A percentile compares a stretch with the other conserved stretches of the same genome.
phyloP scores from a whole-genome alignment of 139 green algal species.

The Micractinium sp. region DNA sequence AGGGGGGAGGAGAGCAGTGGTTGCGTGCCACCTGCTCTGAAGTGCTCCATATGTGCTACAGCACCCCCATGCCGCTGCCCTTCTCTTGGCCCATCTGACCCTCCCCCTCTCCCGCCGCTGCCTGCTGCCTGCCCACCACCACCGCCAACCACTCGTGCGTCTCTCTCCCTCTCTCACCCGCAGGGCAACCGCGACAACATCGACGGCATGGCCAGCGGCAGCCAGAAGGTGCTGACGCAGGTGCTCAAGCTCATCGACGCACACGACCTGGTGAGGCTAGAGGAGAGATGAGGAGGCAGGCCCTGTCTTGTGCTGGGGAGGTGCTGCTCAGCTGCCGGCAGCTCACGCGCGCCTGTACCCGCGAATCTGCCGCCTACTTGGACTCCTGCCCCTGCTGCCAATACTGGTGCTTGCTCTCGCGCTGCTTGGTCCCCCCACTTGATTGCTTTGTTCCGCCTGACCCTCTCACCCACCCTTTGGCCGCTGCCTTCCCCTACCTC shows the following conservation, averaged over 20 bases:
- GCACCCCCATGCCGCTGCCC: too few species aligned
- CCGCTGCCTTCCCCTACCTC: neutral
- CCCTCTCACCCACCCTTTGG: neutral
- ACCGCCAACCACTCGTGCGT: too few species aligned
- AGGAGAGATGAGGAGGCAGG: neutral
- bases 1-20: neutral
- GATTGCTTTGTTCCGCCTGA: neutral
- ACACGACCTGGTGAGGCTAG: slow-evolving; percentile 83
- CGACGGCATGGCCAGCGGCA: slow-evolving; percentile 81
- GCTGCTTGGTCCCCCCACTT: neutral
- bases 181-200: slow-evolving; percentile 91
- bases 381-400: neutral
- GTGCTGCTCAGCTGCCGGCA: neutral
- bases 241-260: slow-evolving; percentile 94
- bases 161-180: neutral
- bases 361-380: too few species aligned
- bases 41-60: too few species aligned
- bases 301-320: neutral
- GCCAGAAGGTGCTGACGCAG: slow-evolving; percentile 76
- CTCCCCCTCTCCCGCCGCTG: neutral
- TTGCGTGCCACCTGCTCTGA: too few species aligned
- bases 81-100: too few species aligned
- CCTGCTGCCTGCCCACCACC: too few species aligned
- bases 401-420: neutral
- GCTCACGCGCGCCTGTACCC: too few species aligned